Conservation (phyloP, 2,329 filamentous ascomycete species). For the Neofusicoccum umdonicola region DNA sequence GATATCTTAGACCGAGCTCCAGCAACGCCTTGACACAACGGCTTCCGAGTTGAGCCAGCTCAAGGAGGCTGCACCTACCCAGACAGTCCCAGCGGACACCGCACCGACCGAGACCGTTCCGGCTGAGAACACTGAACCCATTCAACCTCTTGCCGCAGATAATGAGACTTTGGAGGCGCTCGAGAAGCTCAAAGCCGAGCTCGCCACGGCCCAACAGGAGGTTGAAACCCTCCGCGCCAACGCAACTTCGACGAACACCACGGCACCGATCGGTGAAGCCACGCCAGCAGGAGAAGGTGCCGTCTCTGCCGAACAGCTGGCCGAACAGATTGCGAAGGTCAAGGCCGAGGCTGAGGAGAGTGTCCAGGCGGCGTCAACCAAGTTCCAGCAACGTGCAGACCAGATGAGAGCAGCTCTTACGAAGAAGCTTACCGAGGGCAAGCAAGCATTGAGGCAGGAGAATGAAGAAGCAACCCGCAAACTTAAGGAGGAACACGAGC, state of each 20-base stretch:
- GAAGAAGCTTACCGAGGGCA: constrained; percentile 62
- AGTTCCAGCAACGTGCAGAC: constrained; percentile 64
- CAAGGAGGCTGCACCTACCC: constrained; percentile 17
- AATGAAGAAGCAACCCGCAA: constrained; percentile 38
- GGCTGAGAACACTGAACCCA: neutral
- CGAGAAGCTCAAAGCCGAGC: constrained; percentile 40
- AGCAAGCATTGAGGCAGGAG: constrained; percentile 36
- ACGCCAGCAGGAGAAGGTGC: constrained; percentile 17
- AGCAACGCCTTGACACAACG: constrained; percentile 36
- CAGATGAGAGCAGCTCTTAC: constrained; percentile 68
- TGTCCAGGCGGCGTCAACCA: constrained; percentile 62
- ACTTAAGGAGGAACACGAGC: constrained; percentile 46
- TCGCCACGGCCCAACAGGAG: constrained; percentile 45
- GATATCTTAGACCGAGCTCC: constrained; percentile 35
- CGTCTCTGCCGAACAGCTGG: constrained; percentile 48
- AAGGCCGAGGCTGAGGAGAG: constrained; percentile 41
- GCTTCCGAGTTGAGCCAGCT: constrained; percentile 33
- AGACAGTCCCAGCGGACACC: neutral
- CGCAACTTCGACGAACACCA: constrained; percentile 26
- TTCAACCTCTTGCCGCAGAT: neutral
- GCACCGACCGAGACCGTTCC: neutral
- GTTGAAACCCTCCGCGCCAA: constrained; percentile 43
- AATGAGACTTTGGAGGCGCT: constrained; percentile 20
- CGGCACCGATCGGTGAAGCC: neutral
- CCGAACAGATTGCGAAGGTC: constrained; percentile 40